Base-by-base conservation (phyloP, 208 protist species). In the Leishmania lainsoni region DNA sequence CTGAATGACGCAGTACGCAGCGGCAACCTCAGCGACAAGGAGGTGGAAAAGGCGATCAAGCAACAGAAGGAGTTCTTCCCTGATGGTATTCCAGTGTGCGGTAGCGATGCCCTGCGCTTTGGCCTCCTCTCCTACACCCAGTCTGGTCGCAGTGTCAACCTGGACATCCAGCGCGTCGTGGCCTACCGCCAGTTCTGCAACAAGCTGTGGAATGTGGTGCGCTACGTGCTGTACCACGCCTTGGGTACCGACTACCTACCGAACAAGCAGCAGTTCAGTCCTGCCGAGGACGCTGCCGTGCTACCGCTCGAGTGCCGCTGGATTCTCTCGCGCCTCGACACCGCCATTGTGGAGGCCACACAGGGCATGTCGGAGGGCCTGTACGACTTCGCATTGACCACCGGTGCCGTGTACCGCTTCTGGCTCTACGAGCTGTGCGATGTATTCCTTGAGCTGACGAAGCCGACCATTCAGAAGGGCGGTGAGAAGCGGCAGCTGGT, bases 61-160 rank as follows among this genome's bases (percentile, higher is more conserved):
- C 87, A 89, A 66, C 93, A 99, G 91, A 98, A 98, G 85, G 78
- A 96, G 77, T 94, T 98, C 65, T 99, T 98, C 88, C 98, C 98
- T 6, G 89, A 98, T 26, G 98, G 99, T 79, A 99, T 99, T 82
- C 85, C 93, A 12, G 93, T 99, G 87, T 99, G 99, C 89, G 99
- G 99, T 81, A 99, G 98, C 63, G 99, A 99, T 87, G 99, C 99
- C 29, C 92, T 99, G 3, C 95, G 99, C 71, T 99, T 99, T 81
- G 98, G 98, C 32, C 94, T 99, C n/a, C 93, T 98, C 56, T 95
- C 96, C 45, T 99, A 99, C 91, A 99, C 98, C 35, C 91, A 95
- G 81, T 94, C 94, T 29, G 95, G 96, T 66, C 93, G 93, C 75
- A 96, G 88, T 83, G 99, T 99, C 79, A 99, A 99, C 89, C 87